Conservation (phyloP, 2,329 filamentous ascomycete species). For the Hypoxylon sp. region DNA sequence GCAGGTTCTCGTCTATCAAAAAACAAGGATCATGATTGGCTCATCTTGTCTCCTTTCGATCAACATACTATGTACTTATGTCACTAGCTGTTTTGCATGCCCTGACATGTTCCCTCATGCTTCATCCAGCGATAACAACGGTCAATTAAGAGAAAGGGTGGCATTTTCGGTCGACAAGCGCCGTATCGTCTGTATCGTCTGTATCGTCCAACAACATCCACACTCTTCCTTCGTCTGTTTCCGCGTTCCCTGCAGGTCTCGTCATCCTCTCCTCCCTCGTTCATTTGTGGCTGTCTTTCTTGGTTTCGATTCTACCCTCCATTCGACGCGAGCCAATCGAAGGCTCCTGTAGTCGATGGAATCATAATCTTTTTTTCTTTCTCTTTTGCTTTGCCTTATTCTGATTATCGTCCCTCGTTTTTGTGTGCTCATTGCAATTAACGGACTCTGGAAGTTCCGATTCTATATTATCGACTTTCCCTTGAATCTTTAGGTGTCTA, state of each 20-base stretch:
- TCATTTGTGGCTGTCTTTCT: constrained; percentile 31
- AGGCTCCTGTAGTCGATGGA: constrained; percentile 23
- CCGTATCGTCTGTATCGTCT: no score
- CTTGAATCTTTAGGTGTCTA: no score
- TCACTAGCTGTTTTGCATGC: constrained; percentile 30
- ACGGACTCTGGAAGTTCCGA: constrained; percentile 38
- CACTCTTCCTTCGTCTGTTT: constrained; percentile 9
- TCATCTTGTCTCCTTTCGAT: no score
- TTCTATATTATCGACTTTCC: constrained; percentile 14
- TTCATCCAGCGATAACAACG: constrained; percentile 14
- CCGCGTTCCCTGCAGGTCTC: constrained; percentile 8
- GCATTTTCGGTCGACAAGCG: constrained; percentile 26
- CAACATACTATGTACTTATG: no score
- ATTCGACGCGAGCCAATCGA: constrained; percentile 23
- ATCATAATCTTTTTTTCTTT: constrained; percentile 19
- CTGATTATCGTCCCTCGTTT: constrained; percentile 28
- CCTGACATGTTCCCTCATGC: constrained; percentile 24
- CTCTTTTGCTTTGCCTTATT: constrained; percentile 10
- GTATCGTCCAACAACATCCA: constrained; percentile 24
- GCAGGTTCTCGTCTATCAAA: constrained; percentile 11
- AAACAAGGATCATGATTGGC: no score
- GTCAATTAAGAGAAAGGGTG: constrained; percentile 20
- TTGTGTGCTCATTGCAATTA: constrained; percentile 3
- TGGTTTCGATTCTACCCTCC: constrained; percentile 23
- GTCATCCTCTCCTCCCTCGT: constrained; percentile 5